Percentiles rank a stretch among this genome's conserved stretches.
These are phyloP conservation scores for Primulina eburnea DNA, from an alignment of 257 asterid species.

Conservation along the genomic window DNA sequence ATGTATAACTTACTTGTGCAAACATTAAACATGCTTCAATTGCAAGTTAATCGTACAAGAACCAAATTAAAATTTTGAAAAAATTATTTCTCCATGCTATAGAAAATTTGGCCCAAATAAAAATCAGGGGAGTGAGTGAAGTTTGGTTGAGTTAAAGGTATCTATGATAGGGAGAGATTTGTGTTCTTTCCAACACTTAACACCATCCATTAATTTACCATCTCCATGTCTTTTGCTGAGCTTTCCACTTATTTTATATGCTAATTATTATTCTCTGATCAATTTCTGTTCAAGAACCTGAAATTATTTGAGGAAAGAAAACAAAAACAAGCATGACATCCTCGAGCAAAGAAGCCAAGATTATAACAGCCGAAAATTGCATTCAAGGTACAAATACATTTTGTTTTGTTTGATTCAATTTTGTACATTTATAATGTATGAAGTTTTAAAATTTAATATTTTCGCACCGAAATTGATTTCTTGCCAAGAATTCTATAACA, in stretches of 20 bases:
- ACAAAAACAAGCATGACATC: slow-evolving; percentile 18
- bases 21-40: no score
- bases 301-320: neutral
- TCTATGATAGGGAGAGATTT: slow-evolving; percentile 15
- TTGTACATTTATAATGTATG: neutral
- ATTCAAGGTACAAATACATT: slow-evolving; percentile 11
- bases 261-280: neutral
- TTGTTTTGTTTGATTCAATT: neutral
- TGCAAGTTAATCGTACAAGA: no score
- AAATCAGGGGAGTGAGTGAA: neutral
- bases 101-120: no score
- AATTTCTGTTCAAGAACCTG: no score
- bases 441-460: no score
- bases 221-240: neutral
- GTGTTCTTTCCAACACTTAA: slow-evolving; percentile 1
- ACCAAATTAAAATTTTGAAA: no score
- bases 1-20: no score
- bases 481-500: no score
- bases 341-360: slow-evolving; percentile 7
- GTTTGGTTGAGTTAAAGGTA: neutral
- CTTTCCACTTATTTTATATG: slow-evolving; percentile 3
- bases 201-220: slow-evolving; percentile 17
- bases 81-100: no score
- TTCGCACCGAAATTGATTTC: no score
- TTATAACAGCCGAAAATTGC: slow-evolving; percentile 25